Conservation (phyloP, 768 basidiomycete species). For the Phanerodontia chrysosporium region DNA sequence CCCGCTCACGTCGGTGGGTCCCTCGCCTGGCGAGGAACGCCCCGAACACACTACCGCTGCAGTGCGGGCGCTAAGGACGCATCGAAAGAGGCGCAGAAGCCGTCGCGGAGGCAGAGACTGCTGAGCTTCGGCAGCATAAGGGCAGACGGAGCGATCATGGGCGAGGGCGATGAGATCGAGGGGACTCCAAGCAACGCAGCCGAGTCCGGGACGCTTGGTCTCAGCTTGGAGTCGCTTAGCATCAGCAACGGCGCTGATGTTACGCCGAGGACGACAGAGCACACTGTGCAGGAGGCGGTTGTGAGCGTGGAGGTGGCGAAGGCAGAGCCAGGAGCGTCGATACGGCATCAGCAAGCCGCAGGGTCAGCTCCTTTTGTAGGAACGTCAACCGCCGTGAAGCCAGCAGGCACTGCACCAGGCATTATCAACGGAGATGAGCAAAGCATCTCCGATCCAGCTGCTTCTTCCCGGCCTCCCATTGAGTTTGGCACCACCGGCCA, state of each 20-base stretch:
- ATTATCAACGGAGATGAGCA: slow-evolving; percentile 29
- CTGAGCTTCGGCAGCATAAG: slow-evolving; percentile 54
- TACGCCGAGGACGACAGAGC: neutral
- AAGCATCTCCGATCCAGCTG: slow-evolving; percentile 10
- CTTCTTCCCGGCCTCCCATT: slow-evolving; percentile 37
- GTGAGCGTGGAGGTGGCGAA: neutral
- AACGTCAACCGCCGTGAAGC: neutral
- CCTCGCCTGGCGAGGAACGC: neutral
- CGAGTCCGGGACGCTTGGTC: neutral
- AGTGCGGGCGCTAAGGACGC: neutral
- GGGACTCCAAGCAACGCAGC: slow-evolving; percentile 9
- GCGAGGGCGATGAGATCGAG: slow-evolving; percentile 7
- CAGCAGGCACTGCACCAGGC: neutral
- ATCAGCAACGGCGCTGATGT: neutral
- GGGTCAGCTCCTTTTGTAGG: neutral
- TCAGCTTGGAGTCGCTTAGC: neutral
- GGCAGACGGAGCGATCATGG: slow-evolving; percentile 22
- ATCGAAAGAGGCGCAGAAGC: neutral
- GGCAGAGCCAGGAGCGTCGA: neutral
- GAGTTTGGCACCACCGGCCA: slow-evolving; percentile 50
- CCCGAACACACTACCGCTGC: neutral
- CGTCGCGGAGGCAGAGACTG: slow-evolving; percentile 17
- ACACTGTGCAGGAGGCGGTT: neutral
- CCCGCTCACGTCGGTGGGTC: neutral
- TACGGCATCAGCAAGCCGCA: neutral